Percentiles rank a stretch among this genome's conserved stretches.
These are phyloP conservation scores for Ogataea pini DNA, from an alignment of 805 yeast species.

Conservation along the genomic window DNA sequence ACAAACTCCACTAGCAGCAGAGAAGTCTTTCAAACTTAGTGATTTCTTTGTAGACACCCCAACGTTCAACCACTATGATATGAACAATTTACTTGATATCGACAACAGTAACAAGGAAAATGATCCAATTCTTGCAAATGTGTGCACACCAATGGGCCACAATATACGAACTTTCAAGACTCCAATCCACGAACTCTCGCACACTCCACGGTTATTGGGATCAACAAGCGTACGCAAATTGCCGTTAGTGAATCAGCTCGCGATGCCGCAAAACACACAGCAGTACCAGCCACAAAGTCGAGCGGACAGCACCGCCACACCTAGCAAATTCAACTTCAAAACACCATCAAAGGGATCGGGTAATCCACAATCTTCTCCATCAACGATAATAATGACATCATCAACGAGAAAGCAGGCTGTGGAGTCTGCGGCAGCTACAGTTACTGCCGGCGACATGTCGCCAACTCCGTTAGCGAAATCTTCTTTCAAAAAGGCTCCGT, in stretches of 20 bases:
- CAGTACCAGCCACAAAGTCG: conserved; percentile 8
- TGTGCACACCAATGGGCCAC: conserved; percentile 22
- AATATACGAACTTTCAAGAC: conserved; percentile 22
- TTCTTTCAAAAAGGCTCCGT: conserved; percentile 26
- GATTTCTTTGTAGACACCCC: conserved; percentile 30
- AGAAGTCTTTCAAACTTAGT: conserved; percentile 23
- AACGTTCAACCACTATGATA: conserved; percentile 22
- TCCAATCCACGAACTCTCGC: conserved; percentile 23
- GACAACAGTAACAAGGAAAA: conserved; percentile 28
- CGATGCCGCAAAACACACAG: conserved; percentile 4
- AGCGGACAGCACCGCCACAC: conserved; percentile 11
- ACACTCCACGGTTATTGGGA: conserved; percentile 23
- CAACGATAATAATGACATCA: conserved; percentile 35
- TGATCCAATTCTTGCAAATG: conserved; percentile 22
- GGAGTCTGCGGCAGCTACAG: conserved; percentile 10
- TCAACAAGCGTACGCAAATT: conserved; percentile 22
- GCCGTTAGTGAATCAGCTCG: conserved; percentile 16
- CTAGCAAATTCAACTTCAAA: conserved; percentile 21
- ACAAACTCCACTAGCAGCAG: conserved; percentile 25
- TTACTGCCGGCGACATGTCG: conserved; percentile 25
- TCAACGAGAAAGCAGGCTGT: conserved; percentile 23
- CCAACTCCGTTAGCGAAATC: conserved; percentile 38
- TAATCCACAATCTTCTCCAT: conserved; percentile 35
- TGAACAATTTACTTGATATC: conserved; percentile 17
- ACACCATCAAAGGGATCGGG: conserved; percentile 23